Conservation (phyloP, 2,329 filamentous ascomycete species). For the Claviceps africana region DNA sequence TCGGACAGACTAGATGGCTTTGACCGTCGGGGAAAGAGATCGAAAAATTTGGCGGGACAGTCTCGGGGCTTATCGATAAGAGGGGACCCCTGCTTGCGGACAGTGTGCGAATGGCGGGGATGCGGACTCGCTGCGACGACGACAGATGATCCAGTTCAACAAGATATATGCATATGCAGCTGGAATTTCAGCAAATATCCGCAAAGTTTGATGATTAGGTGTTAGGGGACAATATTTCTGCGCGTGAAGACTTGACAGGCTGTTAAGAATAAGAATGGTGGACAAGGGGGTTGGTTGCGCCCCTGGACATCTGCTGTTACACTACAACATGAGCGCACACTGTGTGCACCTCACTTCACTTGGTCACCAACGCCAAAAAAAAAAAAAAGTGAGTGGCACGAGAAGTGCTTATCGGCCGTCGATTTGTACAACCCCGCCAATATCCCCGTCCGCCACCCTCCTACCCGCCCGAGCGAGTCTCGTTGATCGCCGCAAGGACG, state of each 20-base stretch:
- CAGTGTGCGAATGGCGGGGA: constrained; percentile 5
- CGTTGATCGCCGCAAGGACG: neutral
- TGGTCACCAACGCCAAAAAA: neutral
- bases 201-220: neutral
- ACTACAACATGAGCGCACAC: constrained; percentile 2
- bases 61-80: constrained; percentile 20
- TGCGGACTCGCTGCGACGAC: neutral
- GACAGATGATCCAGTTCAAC: neutral
- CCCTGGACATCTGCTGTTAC: neutral
- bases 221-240: neutral
- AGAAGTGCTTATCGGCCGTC: neutral
- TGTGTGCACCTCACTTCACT: constrained; percentile 2
- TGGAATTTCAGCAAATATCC: too few species aligned
- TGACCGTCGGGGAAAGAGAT: neutral
- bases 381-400: constrained; percentile 3
- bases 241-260: neutral
- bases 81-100: neutral
- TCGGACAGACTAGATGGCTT: neutral
- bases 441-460: neutral
- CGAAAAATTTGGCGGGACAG: constrained; percentile 14
- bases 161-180: too few species aligned
- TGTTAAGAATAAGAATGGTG: neutral
- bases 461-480: neutral
- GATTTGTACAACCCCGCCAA: neutral
- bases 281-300: neutral